Evolutionary conservation across 1,284 basidiomycete species (phyloP).

Genomic region (Puccinia triticina): DNA sequence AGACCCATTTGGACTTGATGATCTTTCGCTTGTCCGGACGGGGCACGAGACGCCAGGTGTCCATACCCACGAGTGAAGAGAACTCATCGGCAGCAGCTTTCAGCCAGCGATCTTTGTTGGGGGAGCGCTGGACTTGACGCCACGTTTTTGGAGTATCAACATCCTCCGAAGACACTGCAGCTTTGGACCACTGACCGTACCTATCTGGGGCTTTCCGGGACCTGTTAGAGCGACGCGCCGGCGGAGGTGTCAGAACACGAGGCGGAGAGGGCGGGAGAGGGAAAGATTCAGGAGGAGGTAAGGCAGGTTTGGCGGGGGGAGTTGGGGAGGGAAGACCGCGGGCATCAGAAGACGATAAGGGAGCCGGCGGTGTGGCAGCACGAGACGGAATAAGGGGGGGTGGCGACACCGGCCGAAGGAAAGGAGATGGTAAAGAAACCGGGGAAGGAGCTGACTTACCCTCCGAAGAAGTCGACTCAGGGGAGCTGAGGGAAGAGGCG

Average conservation of each 20-base stretch:
- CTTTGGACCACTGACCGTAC: neutral
- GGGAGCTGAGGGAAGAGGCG: neutral
- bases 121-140: neutral
- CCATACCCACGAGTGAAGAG: neutral
- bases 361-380: too few species aligned
- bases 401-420: too few species aligned
- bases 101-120: neutral
- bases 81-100: neutral
- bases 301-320: too few species aligned
- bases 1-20: constrained; percentile 12
- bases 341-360: too few species aligned
- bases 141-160: constrained; percentile 5
- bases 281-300: too few species aligned
- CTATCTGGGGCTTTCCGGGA: neutral
- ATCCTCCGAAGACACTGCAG: neutral
- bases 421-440: too few species aligned
- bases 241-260: neutral
- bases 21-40: neutral
- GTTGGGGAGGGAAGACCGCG: too few species aligned
- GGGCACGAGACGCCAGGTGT: neutral
- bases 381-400: too few species aligned
- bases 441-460: too few species aligned
- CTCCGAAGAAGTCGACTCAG: too few species aligned
- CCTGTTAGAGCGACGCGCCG: neutral
- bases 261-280: neutral